Base-by-base conservation (phyloP, 148 eudicot species). In the Silene conica region DNA sequence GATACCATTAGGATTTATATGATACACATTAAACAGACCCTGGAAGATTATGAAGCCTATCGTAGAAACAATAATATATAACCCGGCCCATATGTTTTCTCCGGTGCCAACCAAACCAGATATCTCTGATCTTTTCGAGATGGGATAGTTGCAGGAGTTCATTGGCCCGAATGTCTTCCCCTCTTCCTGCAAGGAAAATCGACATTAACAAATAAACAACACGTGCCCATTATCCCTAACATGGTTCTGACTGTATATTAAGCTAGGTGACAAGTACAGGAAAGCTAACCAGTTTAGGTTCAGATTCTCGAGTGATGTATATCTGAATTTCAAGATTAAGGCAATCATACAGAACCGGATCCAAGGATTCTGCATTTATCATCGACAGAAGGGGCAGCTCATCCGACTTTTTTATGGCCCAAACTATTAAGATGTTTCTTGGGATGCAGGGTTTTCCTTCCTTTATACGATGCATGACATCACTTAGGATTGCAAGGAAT, bases 71-170 rank as follows among this genome's bases (percentile, higher is more conserved):
- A 85, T 70, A 9, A 88, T 71, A 52, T 94, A 91, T 34, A 83
- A 38, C 66, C 97, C 95, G 34, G 89, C 78, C 98, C 98, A 94
- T 69, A 82, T 60, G 57, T 83, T 82, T 67, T 88, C 82, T 60
- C 98, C 98, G 1, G 98, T 91, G 28, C 98, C 98, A 69, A 83
- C 98, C 81, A 93, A 81, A 58, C 63, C 77, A 54, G 92, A 93
- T 73, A 93, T 85, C 71, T 83, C 84, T 77, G 77, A 25, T 67
- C 56, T 63, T 69, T 73, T 82, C 25, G 78, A 64, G 72, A 61
- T 67, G 55, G 86, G 85, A 73, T 28, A 85, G 45, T 52, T 68
- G 12, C 78, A 74, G 26, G 88, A 75, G 78, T 74, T 78, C 68
- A 77, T 59, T 3, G 80, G 73, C 52, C 77, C 69, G 18, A 67